A percentile compares a stretch with the other conserved stretches of the same genome.
Evolutionary conservation across 164 flowering plant genomes (phyloP).

Genomic region (Vitis rupestris): DNA sequence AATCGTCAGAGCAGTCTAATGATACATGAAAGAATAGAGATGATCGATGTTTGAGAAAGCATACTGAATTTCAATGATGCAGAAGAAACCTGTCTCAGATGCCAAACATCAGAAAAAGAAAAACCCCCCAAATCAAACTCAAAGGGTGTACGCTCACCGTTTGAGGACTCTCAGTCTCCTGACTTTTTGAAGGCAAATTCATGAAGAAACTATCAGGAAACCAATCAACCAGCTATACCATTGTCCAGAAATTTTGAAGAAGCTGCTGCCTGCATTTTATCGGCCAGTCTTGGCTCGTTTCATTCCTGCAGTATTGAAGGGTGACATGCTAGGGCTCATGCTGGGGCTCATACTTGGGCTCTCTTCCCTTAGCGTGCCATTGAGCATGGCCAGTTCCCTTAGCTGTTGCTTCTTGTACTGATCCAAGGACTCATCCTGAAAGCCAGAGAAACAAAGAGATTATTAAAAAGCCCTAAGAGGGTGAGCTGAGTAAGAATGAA

Average conservation of each 20-base stretch:
- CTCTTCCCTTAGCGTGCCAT: conserved; percentile 48
- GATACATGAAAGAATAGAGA: conserved; percentile 16
- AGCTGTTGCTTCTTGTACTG: conserved; percentile 46
- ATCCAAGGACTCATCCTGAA: conserved; percentile 43
- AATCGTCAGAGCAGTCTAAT: too few relatives aligned
- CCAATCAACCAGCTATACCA: background rate
- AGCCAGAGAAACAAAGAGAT: background rate
- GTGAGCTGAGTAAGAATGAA: background rate
- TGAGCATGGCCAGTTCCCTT: conserved; percentile 41
- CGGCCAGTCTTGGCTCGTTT: conserved; percentile 47
- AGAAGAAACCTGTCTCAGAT: background rate
- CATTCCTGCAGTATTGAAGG: conserved; percentile 39
- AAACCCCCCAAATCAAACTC: too few relatives aligned
- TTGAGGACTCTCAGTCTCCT: too few relatives aligned
- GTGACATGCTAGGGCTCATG: conserved; percentile 40
- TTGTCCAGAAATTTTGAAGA: too few relatives aligned
- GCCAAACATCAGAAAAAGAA: background rate
- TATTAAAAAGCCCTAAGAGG: background rate
- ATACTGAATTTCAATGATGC: too few relatives aligned
- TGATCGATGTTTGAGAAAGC: background rate
- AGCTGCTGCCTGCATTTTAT: conserved; percentile 6
- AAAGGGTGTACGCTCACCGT: background rate
- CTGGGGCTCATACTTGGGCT: conserved; percentile 42
- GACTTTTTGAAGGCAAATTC: too few relatives aligned
- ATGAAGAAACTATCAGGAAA: too few relatives aligned